Evolutionary conservation across 2,329 filamentous ascomycete genomes (phyloP).

Genomic region (Diplodia scrobiculata): DNA sequence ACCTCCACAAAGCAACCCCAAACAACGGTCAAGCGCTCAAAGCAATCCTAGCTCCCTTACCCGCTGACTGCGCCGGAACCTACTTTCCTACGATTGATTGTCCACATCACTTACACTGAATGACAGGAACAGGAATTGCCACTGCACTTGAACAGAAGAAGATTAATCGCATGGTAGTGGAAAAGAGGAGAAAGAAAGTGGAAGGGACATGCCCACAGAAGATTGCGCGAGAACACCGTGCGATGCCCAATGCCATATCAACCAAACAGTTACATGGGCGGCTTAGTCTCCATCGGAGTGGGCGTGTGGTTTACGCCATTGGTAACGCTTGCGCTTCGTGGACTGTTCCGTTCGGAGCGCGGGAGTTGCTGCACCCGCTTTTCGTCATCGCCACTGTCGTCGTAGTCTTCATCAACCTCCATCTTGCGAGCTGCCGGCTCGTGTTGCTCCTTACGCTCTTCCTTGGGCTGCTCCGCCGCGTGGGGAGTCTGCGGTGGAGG

Average conservation of each 20-base stretch:
- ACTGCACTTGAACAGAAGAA: slow-evolving; percentile 2
- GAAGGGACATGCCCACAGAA: not conserved
- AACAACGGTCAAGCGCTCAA: slow-evolving; percentile 14
- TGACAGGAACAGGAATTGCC: slow-evolving; percentile 9
- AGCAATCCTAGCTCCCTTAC: slow-evolving; percentile 9
- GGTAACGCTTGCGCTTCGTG: slow-evolving; percentile 39
- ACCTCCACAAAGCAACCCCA: not conserved
- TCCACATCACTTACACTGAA: not conserved
- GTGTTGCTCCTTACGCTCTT: slow-evolving; percentile 54
- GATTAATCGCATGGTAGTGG: slow-evolving; percentile 4
- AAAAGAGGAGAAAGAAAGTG: not conserved
- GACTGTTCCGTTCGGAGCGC: slow-evolving; percentile 49
- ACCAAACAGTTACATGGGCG: slow-evolving; percentile 15
- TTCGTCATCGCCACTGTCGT: slow-evolving; percentile 89
- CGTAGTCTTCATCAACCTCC: slow-evolving; percentile 96
- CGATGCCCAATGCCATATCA: not conserved
- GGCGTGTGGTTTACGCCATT: slow-evolving; percentile 42
- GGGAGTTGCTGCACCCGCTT: slow-evolving; percentile 48
- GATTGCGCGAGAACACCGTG: not conserved
- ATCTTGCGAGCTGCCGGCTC: slow-evolving; percentile 92
- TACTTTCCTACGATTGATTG: not conserved
- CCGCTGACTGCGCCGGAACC: slow-evolving; percentile 1
- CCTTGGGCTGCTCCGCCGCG: slow-evolving; percentile 54
- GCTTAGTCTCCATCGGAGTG: slow-evolving; percentile 39
- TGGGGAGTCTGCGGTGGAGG: slow-evolving; percentile 51